Evolutionary conservation across 768 basidiomycete genomes (phyloP).

Genomic region (Dentipellis fragilis): DNA sequence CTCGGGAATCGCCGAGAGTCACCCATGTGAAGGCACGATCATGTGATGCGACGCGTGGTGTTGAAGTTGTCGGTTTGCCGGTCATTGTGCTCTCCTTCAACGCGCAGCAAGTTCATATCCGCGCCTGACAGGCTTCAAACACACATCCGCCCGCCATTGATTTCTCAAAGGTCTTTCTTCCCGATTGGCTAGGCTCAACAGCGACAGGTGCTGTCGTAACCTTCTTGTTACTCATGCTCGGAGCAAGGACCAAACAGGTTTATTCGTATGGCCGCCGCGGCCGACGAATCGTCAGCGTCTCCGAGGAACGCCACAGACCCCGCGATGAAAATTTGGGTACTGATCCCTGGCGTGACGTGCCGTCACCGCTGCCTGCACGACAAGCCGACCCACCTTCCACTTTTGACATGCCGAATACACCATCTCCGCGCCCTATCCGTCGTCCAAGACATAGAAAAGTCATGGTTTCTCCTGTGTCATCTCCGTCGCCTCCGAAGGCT

Average conservation of each 20-base stretch:
- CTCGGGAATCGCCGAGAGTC: neutral
- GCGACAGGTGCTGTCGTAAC: neutral
- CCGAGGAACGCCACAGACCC: slow-evolving; percentile 17
- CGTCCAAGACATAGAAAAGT: neutral
- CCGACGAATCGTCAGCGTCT: slow-evolving; percentile 46
- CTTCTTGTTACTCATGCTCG: slow-evolving; percentile 35
- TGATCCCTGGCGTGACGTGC: neutral
- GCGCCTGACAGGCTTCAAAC: neutral
- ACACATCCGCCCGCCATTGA: neutral
- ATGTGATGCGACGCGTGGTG: slow-evolving; percentile 22
- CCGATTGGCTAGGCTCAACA: neutral
- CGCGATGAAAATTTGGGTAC: slow-evolving; percentile 1
- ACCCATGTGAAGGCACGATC: slow-evolving; percentile 5
- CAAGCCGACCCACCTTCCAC: neutral
- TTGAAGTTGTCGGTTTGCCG: slow-evolving; percentile 9
- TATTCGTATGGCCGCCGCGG: slow-evolving; percentile 55
- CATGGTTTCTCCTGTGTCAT: neutral
- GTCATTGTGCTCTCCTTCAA: neutral
- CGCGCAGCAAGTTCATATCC: neutral
- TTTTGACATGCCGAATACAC: neutral
- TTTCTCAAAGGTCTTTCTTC: neutral
- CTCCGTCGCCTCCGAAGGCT: neutral
- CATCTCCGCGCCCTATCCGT: neutral
- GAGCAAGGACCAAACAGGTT: slow-evolving; percentile 54
- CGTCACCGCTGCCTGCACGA: neutral